Base-by-base conservation (phyloP, 257 asterid genomes). In the Voacanga thouarsii region DNA sequence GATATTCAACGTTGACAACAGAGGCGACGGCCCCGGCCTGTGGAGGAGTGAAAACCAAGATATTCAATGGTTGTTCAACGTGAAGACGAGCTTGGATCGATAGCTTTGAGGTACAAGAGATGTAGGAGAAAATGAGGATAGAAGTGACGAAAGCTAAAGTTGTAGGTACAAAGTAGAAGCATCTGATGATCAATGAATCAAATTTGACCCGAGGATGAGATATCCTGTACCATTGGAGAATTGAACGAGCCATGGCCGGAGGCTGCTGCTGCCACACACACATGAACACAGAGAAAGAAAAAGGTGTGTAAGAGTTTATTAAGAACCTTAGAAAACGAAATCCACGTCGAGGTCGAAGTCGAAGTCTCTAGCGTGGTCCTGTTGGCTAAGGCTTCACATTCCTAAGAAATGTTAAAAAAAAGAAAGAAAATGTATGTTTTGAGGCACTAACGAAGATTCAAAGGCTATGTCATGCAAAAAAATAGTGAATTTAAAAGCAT, bases 141-240 rank as follows among this genome's bases (percentile, higher is more conserved):
- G 87, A 81, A 71, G 80, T 85, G 33, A 82, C 12, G n/a, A 84
- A 79, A 78, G 89, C 89, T 71, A 84, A 65, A 76, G 79, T 67
- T 45, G 72, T 26, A 19, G 89, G 82, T 15, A 83, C 49, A 12
- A 80, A 74, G 77, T 77, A 83, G 28, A 85, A 50, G 28, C 66
- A 66, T 44, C 51, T 77, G 55, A 55, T n/a, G n/a, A n/a, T n/a
- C n/a, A n/a, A 51, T 56, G 78, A 59, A 53, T 61, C 81, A 12
- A 28, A 49, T 37, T 56, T 82, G 26, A 75, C 5, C 44, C 57
- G 79, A 37, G 75, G 75, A 39, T 65, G 81, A 39, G 69, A 51
- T 12, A 30, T 70, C 16, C 21, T 41, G 24, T 28, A 21, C 28
- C 11, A 53, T 28, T 26, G 75, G 68, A 23, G 26, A 45, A 45